Conservation (phyloP, 1,139 yeast genomes). For the Diutina catenulata region DNA sequence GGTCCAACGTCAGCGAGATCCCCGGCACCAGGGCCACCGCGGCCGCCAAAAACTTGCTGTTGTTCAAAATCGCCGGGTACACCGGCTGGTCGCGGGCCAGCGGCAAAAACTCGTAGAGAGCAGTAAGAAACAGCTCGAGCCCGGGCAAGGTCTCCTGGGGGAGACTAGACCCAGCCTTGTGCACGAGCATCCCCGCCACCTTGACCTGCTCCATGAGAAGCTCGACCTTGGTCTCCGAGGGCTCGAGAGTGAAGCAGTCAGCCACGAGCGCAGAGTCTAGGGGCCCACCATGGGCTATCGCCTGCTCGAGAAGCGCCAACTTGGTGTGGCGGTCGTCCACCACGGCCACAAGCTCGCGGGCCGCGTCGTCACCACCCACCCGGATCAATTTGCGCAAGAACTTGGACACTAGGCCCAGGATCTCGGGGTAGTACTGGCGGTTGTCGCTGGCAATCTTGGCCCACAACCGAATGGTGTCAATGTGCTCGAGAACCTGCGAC, state of each 20-base stretch:
- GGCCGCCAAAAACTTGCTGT: neutral
- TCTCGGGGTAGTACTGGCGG: constrained; percentile 1
- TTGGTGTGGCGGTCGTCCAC: constrained; percentile 3
- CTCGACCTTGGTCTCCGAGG: neutral
- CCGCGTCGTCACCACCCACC: neutral
- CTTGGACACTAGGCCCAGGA: neutral
- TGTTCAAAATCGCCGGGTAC: neutral
- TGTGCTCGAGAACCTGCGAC: neutral
- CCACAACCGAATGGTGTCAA: neutral
- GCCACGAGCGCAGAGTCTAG: neutral
- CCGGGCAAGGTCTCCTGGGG: neutral
- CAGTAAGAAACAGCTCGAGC: neutral
- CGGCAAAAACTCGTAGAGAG: neutral
- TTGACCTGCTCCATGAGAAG: neutral
- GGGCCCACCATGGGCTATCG: neutral
- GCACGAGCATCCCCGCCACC: neutral
- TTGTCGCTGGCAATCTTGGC: neutral
- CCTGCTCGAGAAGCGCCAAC: neutral
- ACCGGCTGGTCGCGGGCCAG: neutral
- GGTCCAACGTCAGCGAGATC: neutral
- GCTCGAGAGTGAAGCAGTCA: neutral
- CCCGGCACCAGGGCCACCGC: neutral
- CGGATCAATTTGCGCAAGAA: neutral
- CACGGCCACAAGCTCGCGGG: neutral
- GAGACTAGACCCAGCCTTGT: neutral